Base-by-base conservation (phyloP, 306 rosid genomes). In the Canavalia gladiata region DNA sequence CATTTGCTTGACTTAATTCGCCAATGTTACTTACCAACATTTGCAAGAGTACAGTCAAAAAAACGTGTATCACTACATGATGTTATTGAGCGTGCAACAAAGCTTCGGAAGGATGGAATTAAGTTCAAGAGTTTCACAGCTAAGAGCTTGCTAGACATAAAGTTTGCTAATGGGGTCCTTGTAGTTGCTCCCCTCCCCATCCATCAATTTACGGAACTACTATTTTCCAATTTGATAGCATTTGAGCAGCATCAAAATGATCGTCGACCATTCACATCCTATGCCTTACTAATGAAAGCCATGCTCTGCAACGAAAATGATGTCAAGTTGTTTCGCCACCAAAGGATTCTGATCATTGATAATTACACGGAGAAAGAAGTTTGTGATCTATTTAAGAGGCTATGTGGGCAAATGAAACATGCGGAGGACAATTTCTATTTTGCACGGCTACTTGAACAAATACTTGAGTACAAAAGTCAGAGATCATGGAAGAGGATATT, bases 1-100 rank as follows among this genome's bases (percentile, higher is more conserved):
- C 73, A 68, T 68, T 45, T 68, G 55, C 73, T 68, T 9, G 73
- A 68, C 2, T 46, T 68, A 46, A 45, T 68, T 68, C 73, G 55
- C 28, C 73, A 68, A 13, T 68, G 55, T 28, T 45, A 43, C 39
- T 25, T 68, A 8, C 73, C 73, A 68, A 68, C 18, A 7, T 29
- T 8, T 28, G 39, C 25, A 43, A 68, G 25, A 45, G 18, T 45
- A 68, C 6, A 7, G 25, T 43, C 39, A 34, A 43, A 28, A 46
- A 68, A 45, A 28, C 31, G 1, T 4, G 73, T 68, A 45, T 28
- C 73, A 3, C 39, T 3, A 18, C 0, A 18, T 3, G 9, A n/a
- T 68, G 39, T 25, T 45, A 35, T 68, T 28, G 39, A 68, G 25
- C 8, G 25, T 29, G 73, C 73, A 28, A 68, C 73, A 45, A 43